These are phyloP conservation scores for Ustilago bromivora DNA, from an alignment of 1,284 basidiomycete genomes.

Conservation along the genomic window DNA sequence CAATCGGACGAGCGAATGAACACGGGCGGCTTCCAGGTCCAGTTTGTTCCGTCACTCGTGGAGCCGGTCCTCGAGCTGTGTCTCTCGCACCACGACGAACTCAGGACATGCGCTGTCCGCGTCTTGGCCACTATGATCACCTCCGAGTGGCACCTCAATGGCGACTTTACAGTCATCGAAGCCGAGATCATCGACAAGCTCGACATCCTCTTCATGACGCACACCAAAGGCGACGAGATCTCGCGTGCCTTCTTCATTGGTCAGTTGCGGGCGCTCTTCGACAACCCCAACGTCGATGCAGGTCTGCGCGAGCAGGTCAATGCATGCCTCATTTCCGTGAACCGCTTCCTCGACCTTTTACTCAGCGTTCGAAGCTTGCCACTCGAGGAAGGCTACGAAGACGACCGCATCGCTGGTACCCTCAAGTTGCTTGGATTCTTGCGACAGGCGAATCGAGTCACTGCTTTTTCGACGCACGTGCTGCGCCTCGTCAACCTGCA, in stretches of 20 bases:
- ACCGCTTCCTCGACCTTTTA: constrained; percentile 92
- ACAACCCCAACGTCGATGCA: constrained; percentile 82
- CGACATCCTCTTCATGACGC: constrained; percentile 90
- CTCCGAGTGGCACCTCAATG: constrained; percentile 75
- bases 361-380: constrained; percentile 86
- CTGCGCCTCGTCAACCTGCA: constrained; percentile 72
- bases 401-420: constrained; percentile 92
- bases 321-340: constrained; percentile 87
- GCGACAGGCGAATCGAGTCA: constrained; percentile 62
- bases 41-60: constrained; percentile 79
- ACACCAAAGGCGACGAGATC: constrained; percentile 88
- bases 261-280: constrained; percentile 89
- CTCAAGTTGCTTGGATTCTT: constrained; percentile 73
- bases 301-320: constrained; percentile 82
- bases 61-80: constrained; percentile 92
- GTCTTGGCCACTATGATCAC: constrained; percentile 97
- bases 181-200: constrained; percentile 94
- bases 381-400: constrained; percentile 70
- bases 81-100: constrained; percentile 90
- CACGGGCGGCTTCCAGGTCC: constrained; percentile 67
- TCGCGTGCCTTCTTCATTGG: constrained; percentile 91
- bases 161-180: constrained; percentile 74
- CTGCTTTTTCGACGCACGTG: constrained; percentile 64
- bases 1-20: constrained; percentile 54
- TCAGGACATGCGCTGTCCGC: constrained; percentile 85